Conservation (phyloP, 257 asterid genomes). For the Scutellaria barbata region DNA sequence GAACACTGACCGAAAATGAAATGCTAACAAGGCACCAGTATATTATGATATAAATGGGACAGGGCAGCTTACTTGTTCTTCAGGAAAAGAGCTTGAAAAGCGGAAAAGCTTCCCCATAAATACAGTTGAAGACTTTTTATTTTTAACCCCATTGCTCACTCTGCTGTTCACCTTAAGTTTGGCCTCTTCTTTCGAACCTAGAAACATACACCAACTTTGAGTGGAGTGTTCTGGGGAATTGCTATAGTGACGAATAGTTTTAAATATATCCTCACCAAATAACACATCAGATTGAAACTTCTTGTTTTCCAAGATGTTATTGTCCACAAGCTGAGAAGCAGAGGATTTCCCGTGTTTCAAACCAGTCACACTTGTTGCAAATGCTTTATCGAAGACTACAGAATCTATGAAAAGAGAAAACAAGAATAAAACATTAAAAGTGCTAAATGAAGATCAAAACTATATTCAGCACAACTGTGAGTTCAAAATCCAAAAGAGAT, state of each 20-base stretch:
- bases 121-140: slow-evolving; percentile 52
- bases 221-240: slow-evolving; percentile 29
- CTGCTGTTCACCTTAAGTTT: slow-evolving; percentile 46
- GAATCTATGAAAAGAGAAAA: slow-evolving; percentile 52
- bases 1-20: slow-evolving; percentile 1
- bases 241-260: slow-evolving; percentile 33
- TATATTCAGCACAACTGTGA: slow-evolving; percentile 28
- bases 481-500: slow-evolving; percentile 28
- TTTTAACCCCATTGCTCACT: slow-evolving; percentile 46
- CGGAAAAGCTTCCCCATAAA: slow-evolving; percentile 71
- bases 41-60: slow-evolving; percentile 11
- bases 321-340: slow-evolving; percentile 45
- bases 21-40: slow-evolving; percentile 10
- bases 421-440: slow-evolving; percentile 8
- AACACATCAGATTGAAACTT: slow-evolving; percentile 43
- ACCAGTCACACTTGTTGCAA: slow-evolving; percentile 40
- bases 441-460: slow-evolving; percentile 32
- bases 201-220: slow-evolving; percentile 34
- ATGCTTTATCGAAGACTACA: slow-evolving; percentile 45
- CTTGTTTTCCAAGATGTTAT: slow-evolving; percentile 38
- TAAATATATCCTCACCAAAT: slow-evolving; percentile 44
- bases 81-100: slow-evolving; percentile 83
- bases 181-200: slow-evolving; percentile 50
- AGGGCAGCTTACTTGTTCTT: slow-evolving; percentile 65
- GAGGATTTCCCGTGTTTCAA: slow-evolving; percentile 54